A percentile compares a stretch with the other conserved stretches of the same genome.
Conservation (phyloP, 768 basidiomycete genomes). For the Macrolepiota fuliginosa region DNA sequence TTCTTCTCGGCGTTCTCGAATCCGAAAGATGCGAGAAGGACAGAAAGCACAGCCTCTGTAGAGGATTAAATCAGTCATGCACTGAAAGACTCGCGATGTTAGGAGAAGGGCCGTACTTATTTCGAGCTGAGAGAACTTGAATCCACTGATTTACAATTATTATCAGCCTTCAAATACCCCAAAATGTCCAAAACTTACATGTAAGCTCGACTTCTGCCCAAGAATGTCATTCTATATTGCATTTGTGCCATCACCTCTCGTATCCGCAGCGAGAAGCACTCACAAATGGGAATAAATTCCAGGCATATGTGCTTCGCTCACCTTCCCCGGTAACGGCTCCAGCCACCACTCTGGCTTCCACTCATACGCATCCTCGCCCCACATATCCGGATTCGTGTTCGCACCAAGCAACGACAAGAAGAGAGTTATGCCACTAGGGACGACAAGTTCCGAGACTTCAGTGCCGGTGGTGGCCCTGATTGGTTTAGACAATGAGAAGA, state of each 20-base stretch:
- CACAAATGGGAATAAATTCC: slow-evolving; percentile 21
- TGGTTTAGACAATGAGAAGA: slow-evolving; percentile 44
- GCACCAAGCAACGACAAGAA: slow-evolving; percentile 32
- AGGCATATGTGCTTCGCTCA: slow-evolving; percentile 18
- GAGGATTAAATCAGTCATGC: background rate
- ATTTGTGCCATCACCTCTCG: background rate
- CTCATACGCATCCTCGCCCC: slow-evolving; percentile 39
- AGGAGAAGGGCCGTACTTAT: slow-evolving; percentile 18
- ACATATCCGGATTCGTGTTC: slow-evolving; percentile 33
- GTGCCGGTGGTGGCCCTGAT: slow-evolving; percentile 35
- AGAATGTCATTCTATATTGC: slow-evolving; percentile 17
- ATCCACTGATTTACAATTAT: slow-evolving; percentile 13
- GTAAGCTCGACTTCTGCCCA: slow-evolving; percentile 16
- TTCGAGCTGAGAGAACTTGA: slow-evolving; percentile 17
- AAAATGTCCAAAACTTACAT: background rate
- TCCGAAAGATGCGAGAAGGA: background rate
- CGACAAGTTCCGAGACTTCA: slow-evolving; percentile 29
- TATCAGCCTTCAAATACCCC: background rate
- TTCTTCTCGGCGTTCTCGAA: slow-evolving; percentile 16
- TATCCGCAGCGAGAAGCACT: background rate
- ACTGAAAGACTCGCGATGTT: background rate
- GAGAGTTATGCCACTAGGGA: slow-evolving; percentile 41
- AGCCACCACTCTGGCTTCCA: slow-evolving; percentile 46
- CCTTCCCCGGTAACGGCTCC: slow-evolving; percentile 28
- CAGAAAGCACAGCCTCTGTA: slow-evolving; percentile 13